A percentile compares a stretch with the other conserved stretches of the same genome.
phyloP scores from a whole-genome alignment of 2,329 filamentous ascomycete genomes.

The Alternaria conjuncta region DNA sequence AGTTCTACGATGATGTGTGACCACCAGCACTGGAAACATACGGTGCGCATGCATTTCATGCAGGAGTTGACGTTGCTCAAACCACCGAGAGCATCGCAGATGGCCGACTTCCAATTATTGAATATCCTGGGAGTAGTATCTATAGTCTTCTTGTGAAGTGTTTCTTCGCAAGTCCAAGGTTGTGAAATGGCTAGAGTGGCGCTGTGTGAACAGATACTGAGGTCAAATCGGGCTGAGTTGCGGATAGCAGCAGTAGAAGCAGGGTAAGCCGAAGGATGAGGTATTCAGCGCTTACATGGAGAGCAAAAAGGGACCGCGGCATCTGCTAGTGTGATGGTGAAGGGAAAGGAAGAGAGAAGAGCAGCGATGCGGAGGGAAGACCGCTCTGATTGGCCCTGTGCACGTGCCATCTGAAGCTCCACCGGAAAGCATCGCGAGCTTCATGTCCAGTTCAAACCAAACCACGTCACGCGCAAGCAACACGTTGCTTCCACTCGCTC shows the following conservation, averaged over 20 bases:
- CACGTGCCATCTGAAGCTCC: constrained; percentile 1
- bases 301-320: not conserved
- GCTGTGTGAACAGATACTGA: not conserved
- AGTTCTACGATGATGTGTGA: not conserved
- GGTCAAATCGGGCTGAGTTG: not conserved
- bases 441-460: not conserved
- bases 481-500: not conserved
- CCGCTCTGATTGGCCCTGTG: not conserved
- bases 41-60: not conserved
- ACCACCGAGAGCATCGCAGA: not conserved
- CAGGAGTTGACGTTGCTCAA: not conserved
- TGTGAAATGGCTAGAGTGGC: not conserved
- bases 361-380: not conserved
- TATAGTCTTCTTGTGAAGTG: not conserved
- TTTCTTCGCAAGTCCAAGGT: not conserved
- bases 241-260: not conserved
- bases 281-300: not conserved
- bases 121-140: not conserved
- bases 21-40: not conserved
- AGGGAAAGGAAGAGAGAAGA: not conserved
- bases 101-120: not conserved
- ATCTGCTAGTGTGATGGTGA: not conserved
- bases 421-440: constrained; percentile 4
- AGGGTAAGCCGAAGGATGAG: not conserved
- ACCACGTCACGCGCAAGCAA: not conserved